These are phyloP conservation scores for Argentina anserina DNA, from an alignment of 306 rosid species.

Conservation along the genomic window DNA sequence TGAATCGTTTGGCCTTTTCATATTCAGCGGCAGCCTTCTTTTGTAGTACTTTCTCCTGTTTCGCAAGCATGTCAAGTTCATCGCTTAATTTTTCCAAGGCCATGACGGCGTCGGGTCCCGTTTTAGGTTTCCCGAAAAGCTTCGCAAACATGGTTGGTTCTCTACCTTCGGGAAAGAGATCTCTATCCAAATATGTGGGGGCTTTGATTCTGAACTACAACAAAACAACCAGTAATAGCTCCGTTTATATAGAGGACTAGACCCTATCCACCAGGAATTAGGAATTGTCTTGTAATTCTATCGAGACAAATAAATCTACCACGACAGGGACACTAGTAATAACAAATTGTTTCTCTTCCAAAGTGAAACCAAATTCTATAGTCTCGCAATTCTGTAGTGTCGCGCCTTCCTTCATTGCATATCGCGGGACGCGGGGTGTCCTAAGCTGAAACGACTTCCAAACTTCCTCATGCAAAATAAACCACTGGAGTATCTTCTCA, in stretches of 20 bases:
- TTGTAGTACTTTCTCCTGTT: conserved; percentile 80
- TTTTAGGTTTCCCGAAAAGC: neutral
- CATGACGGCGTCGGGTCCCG: neutral
- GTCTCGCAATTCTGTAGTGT: too few species aligned
- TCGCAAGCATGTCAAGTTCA: conserved; percentile 95
- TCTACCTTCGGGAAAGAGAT: neutral
- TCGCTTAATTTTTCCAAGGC: conserved; percentile 3
- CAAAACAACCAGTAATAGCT: neutral
- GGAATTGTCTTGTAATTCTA: neutral
- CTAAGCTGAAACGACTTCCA: too few species aligned
- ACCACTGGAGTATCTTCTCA: too few species aligned
- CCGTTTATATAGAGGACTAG: neutral
- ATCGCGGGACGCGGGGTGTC: too few species aligned
- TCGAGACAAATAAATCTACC: neutral
- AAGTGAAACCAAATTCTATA: too few species aligned
- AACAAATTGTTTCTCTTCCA: too few species aligned
- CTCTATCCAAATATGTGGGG: neutral
- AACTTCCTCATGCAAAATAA: too few species aligned
- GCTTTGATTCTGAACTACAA: neutral
- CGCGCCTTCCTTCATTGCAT: too few species aligned
- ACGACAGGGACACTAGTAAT: neutral
- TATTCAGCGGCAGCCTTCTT: conserved; percentile 73
- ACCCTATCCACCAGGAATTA: neutral
- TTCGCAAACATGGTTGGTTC: neutral
- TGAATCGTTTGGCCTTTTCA: conserved; percentile 80